Evolutionary conservation across 164 flowering plant genomes (phyloP).

Genomic region (Aristolochia contorta): DNA sequence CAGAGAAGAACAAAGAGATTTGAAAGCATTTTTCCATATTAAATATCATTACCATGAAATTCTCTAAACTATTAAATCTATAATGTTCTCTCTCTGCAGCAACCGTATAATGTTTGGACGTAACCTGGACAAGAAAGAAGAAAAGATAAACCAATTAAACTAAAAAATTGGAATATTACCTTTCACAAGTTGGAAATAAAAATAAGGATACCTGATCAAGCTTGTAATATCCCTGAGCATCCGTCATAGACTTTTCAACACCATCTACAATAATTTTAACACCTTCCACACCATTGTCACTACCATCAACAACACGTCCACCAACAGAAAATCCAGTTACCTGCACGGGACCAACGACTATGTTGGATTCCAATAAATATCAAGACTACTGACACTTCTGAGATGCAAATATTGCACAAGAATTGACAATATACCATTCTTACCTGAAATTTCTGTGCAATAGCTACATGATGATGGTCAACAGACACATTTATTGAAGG

Average conservation of each 20-base stretch:
- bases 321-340: conserved; percentile 99
- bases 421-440: neutral
- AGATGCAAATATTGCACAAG: neutral
- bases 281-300: conserved; percentile 70
- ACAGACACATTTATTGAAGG: conserved; percentile 49
- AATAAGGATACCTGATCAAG: conserved; percentile 75
- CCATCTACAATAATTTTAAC: conserved; percentile 80
- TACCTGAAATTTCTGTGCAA: conserved; percentile 85
- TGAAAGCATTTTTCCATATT: too few relatives aligned
- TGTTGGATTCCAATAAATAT: too few relatives aligned
- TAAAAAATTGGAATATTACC: neutral
- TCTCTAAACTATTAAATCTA: conserved; percentile 59
- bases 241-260: conserved; percentile 69
- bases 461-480: conserved; percentile 58
- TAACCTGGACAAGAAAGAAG: conserved; percentile 40
- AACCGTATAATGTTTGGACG: conserved; percentile 69
- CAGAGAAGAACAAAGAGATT: neutral
- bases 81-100: conserved; percentile 79
- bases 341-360: conserved; percentile 19
- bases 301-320: conserved; percentile 85
- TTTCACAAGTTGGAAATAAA: neutral
- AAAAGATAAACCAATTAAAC: neutral
- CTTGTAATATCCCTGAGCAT: conserved; percentile 72
- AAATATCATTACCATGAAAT: conserved; percentile 47
- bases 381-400: too few relatives aligned